Conservation (phyloP, 208 protist genomes). For the Wallacemonas rigidus region DNA sequence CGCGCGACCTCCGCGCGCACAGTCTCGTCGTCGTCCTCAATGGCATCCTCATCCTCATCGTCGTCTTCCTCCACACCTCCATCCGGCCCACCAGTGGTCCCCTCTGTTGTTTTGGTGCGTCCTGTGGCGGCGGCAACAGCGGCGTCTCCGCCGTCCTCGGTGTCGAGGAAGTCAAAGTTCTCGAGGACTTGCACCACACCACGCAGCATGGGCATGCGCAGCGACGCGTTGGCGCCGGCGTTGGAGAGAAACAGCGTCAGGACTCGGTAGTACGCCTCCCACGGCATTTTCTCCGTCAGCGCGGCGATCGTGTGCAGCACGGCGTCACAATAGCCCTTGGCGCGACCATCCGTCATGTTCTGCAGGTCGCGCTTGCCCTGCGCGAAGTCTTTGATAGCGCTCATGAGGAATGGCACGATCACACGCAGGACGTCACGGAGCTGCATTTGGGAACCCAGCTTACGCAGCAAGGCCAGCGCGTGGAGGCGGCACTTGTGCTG, state of each 20-base stretch:
- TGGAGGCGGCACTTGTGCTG: conserved; percentile 84
- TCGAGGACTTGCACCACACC: conserved; percentile 89
- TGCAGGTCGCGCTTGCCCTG: conserved; percentile 81
- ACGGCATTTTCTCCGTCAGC: conserved; percentile 73
- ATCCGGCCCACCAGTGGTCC: conserved; percentile 1
- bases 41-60: conserved; percentile 55
- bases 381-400: conserved; percentile 84
- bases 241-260: conserved; percentile 81
- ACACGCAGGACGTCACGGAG: conserved; percentile 85
- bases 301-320: conserved; percentile 74
- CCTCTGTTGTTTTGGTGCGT: conserved; percentile 21
- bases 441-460: conserved; percentile 44
- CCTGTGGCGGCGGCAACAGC: not conserved
- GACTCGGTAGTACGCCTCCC: conserved; percentile 88
- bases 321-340: conserved; percentile 85
- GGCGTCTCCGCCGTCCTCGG: conserved; percentile 3
- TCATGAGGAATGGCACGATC: conserved; percentile 87
- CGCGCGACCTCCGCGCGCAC: conserved; percentile 35
- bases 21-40: conserved; percentile 23
- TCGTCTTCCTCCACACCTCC: conserved; percentile 18
- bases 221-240: conserved; percentile 57
- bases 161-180: conserved; percentile 82
- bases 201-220: conserved; percentile 82
- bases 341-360: conserved; percentile 80
- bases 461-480: conserved; percentile 70